These are phyloP conservation scores for Tilletia indica DNA, from an alignment of 1,284 basidiomycete species.

Conservation along the genomic window DNA sequence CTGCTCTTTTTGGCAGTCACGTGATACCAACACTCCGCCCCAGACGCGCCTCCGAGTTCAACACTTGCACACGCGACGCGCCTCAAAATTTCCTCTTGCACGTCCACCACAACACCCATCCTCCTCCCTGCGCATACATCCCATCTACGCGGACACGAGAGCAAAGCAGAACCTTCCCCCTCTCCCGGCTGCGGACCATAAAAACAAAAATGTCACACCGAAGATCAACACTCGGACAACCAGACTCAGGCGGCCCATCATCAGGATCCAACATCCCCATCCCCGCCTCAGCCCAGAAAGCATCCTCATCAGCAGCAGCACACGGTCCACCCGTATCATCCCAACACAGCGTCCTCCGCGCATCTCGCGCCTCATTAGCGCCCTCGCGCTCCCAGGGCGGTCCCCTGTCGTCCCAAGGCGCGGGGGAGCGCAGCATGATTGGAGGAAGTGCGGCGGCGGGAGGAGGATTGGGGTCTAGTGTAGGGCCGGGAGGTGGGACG, in stretches of 20 bases:
- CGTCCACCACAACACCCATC: background rate
- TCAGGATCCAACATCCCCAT: constrained; percentile 32
- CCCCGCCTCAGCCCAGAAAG: constrained; percentile 35
- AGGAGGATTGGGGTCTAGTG: background rate
- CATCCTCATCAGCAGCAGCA: constrained; percentile 27
- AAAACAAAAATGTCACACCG: constrained; percentile 11
- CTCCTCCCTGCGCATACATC: background rate
- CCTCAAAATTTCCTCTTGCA: background rate
- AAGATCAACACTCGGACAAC: constrained; percentile 10
- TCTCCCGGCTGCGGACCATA: too few relatives aligned
- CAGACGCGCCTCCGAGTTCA: too few relatives aligned
- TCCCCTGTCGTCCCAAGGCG: constrained; percentile 8
- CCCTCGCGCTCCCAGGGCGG: constrained; percentile 4
- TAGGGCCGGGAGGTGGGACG: background rate
- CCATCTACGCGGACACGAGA: too few relatives aligned
- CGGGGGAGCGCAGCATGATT: too few relatives aligned
- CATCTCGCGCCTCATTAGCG: constrained; percentile 22
- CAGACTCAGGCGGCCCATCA: background rate
- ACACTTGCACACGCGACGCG: too few relatives aligned
- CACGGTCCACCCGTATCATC: constrained; percentile 38
- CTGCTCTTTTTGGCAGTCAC: too few relatives aligned
- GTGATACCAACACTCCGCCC: too few relatives aligned
- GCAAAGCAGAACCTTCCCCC: too few relatives aligned
- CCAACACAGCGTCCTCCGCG: constrained; percentile 25
- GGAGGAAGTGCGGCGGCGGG: background rate